A percentile compares a stretch with the other conserved stretches of the same genome.
Conservation (phyloP, 805 yeast genomes). For the Yarrowia yakushimensis region DNA sequence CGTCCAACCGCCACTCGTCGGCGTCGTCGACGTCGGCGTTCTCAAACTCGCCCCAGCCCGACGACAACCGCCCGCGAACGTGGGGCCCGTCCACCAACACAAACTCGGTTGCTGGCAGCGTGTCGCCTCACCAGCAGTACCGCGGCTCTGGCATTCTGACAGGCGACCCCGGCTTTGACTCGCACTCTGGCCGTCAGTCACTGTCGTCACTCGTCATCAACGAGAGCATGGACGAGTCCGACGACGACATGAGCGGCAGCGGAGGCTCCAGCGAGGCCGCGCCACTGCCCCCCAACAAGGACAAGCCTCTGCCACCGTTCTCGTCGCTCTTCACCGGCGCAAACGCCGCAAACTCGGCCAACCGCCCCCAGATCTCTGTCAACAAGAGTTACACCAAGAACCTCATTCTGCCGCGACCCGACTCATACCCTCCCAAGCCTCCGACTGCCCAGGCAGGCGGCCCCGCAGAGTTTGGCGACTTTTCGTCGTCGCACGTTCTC, state of each 20-base stretch:
- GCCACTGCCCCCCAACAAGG: slow-evolving; percentile 1
- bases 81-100: slow-evolving; percentile 35
- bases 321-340: background rate
- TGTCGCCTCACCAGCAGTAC: slow-evolving; percentile 13
- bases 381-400: slow-evolving; percentile 34
- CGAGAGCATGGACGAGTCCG: slow-evolving; percentile 23
- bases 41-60: slow-evolving; percentile 25
- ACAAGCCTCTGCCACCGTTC: slow-evolving; percentile 14
- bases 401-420: slow-evolving; percentile 35
- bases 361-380: slow-evolving; percentile 32
- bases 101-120: background rate
- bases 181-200: slow-evolving; percentile 31
- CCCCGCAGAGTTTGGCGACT: slow-evolving; percentile 25
- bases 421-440: slow-evolving; percentile 32
- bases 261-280: background rate
- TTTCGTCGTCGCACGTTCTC: slow-evolving; percentile 19
- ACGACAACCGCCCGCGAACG: slow-evolving; percentile 34
- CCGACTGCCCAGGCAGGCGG: background rate
- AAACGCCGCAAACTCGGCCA: slow-evolving; percentile 9
- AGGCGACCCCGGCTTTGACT: slow-evolving; percentile 29
- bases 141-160: slow-evolving; percentile 29
- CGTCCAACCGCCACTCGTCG: slow-evolving; percentile 12
- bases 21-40: slow-evolving; percentile 13
- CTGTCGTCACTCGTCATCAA: slow-evolving; percentile 30
- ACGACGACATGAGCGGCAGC: slow-evolving; percentile 9